These are phyloP conservation scores for Carex scoparia DNA, from an alignment of 176 grass and related monocot genomes.

Conservation along the genomic window DNA sequence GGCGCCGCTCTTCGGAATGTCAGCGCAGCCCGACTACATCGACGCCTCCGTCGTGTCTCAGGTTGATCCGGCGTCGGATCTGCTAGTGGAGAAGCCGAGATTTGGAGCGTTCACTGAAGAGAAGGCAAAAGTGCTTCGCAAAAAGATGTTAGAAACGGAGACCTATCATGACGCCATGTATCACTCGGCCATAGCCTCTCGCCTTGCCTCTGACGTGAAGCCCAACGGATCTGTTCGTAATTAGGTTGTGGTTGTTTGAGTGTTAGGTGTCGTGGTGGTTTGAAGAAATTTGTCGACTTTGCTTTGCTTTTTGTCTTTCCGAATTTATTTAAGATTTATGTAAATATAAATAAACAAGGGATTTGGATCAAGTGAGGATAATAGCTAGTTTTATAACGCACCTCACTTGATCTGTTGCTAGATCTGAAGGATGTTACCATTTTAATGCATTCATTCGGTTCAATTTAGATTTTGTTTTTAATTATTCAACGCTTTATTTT, in stretches of 20 bases:
- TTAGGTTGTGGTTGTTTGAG: not conserved
- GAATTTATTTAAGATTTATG: conserved; percentile 20
- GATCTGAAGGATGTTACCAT: conserved; percentile 3
- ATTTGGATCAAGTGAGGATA: conserved; percentile 2
- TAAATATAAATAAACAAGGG: conserved; percentile 9
- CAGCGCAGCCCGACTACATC: conserved; percentile 77
- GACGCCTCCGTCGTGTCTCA: conserved; percentile 22
- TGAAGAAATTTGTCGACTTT: conserved; percentile 3
- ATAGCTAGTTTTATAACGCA: conserved; percentile 14
- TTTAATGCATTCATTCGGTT: conserved; percentile 12
- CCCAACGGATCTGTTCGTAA: not conserved
- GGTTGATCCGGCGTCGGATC: no score
- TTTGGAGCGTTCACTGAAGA: conserved; percentile 82
- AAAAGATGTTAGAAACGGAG: conserved; percentile 66
- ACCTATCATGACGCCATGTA: conserved; percentile 95
- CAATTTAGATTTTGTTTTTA: not conserved
- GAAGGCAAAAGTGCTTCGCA: conserved; percentile 77
- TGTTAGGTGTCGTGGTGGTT: not conserved
- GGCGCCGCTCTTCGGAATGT: conserved; percentile 85
- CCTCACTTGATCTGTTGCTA: conserved; percentile 20
- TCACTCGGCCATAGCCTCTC: conserved; percentile 97
- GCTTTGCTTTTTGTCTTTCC: not conserved
- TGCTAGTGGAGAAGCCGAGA: conserved; percentile 7
- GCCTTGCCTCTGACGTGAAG: conserved; percentile 68
- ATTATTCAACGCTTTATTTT: not conserved